phyloP scores from a whole-genome alignment of 306 rosid species.

The Quercus wislizeni region DNA sequence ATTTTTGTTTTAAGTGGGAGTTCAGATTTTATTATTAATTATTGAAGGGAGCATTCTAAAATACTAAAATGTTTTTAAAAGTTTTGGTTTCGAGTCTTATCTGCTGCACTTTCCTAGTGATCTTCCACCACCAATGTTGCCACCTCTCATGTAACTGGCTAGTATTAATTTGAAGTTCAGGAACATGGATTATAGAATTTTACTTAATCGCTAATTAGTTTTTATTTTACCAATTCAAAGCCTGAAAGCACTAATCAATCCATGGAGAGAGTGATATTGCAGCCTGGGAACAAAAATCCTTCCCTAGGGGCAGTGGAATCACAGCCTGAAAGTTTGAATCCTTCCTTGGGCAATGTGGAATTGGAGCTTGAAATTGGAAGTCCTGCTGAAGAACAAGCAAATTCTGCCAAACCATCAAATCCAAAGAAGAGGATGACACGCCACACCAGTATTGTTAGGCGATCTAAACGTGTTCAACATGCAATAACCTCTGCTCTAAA shows the following conservation, averaged over 20 bases:
- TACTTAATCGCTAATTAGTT: not conserved
- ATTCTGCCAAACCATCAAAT: slow-evolving; percentile 5
- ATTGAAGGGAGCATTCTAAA: not conserved
- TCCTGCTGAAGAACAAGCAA: slow-evolving; percentile 19
- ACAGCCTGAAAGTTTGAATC: slow-evolving; percentile 5
- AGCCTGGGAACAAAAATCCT: not conserved
- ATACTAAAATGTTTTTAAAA: not conserved
- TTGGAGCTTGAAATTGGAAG: slow-evolving; percentile 2
- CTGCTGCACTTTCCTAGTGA: not conserved
- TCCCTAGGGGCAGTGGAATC: not conserved
- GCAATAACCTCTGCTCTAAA: not conserved
- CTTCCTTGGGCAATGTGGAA: slow-evolving; percentile 21
- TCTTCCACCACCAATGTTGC: not conserved
- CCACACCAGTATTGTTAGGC: slow-evolving; percentile 28
- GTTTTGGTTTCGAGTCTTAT: not conserved
- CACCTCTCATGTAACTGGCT: not conserved
- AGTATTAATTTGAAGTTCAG: not conserved
- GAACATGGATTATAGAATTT: not conserved
- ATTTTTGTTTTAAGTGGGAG: not conserved
- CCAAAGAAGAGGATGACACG: slow-evolving; percentile 23
- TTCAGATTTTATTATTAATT: not conserved
- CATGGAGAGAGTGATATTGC: not conserved
- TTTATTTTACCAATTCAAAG: not conserved
- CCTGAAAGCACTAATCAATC: not conserved
- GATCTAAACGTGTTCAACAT: slow-evolving; percentile 52